phyloP scores from a whole-genome alignment of 805 yeast genomes.

The Myxozyma neotropica region DNA sequence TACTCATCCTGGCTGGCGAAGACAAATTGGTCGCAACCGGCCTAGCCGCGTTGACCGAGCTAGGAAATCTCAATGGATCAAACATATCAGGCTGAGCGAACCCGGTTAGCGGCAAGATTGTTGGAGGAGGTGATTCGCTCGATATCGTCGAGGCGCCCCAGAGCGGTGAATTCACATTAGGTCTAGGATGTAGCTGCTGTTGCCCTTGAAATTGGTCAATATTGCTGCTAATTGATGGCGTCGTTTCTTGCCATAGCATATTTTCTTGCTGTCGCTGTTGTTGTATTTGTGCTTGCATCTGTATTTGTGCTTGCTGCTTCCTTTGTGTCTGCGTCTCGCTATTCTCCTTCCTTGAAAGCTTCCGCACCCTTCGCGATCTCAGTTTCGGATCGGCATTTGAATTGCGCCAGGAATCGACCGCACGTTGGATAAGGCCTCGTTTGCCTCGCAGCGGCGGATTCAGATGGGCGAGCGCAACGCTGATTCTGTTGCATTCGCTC shows the following conservation, averaged over 20 bases:
- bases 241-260: neutral
- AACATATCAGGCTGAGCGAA: neutral
- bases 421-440: slow-evolving; percentile 54
- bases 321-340: neutral
- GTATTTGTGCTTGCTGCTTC: neutral
- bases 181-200: neutral
- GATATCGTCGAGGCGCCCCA: neutral
- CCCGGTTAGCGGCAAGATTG: neutral
- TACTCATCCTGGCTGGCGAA: neutral
- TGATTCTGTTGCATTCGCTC: slow-evolving; percentile 52
- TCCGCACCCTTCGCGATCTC: slow-evolving; percentile 51
- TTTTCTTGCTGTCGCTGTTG: slow-evolving; percentile 7
- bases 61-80: slow-evolving; percentile 12
- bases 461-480: slow-evolving; percentile 51
- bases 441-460: slow-evolving; percentile 50
- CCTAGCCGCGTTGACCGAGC: neutral
- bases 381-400: slow-evolving; percentile 48
- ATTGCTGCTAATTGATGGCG: neutral
- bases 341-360: slow-evolving; percentile 33
- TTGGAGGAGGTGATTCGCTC: neutral
- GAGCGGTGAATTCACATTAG: neutral
- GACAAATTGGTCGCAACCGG: neutral
- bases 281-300: neutral
- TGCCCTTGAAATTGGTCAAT: neutral
- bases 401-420: slow-evolving; percentile 57